phyloP scores from a whole-genome alignment of 352 stramenopile genomes.

The Hyaloperonospora brassicae region DNA sequence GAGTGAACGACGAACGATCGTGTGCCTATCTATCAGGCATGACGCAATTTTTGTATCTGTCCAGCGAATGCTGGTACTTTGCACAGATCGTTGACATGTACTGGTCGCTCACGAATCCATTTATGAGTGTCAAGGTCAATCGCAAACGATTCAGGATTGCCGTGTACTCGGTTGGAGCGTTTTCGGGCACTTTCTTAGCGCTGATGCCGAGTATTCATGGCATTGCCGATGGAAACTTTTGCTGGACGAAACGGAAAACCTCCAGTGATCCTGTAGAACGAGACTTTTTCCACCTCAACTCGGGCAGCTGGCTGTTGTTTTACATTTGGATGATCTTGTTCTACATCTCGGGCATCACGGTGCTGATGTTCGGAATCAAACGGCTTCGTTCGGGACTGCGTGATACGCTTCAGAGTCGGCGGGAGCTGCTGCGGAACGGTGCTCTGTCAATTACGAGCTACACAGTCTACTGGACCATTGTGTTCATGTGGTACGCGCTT shows the following conservation, averaged over 20 bases:
- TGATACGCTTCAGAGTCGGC: constrained; percentile 63
- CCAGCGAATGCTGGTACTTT: constrained; percentile 81
- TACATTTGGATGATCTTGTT: constrained; percentile 85
- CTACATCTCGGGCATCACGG: constrained; percentile 63
- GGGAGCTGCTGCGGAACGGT: constrained; percentile 71
- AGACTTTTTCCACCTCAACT: constrained; percentile 67
- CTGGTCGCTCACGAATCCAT: constrained; percentile 74
- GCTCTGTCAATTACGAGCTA: constrained; percentile 78
- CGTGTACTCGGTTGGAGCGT: constrained; percentile 36
- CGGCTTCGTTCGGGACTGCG: constrained; percentile 60
- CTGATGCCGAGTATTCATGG: constrained; percentile 36
- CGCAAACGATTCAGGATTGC: constrained; percentile 48
- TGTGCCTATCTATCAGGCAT: constrained; percentile 59
- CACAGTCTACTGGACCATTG: constrained; percentile 77
- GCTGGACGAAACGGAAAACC: constrained; percentile 61
- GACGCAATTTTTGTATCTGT: constrained; percentile 72
- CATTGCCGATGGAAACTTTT: constrained; percentile 68
- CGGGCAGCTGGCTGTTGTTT: constrained; percentile 67
- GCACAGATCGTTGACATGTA: constrained; percentile 69
- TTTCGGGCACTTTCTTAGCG: constrained; percentile 37
- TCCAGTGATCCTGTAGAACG: constrained; percentile 21
- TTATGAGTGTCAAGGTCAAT: constrained; percentile 72
- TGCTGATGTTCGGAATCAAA: constrained; percentile 56
- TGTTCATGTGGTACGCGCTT: constrained; percentile 68
- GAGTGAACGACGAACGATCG: constrained; percentile 13